phyloP scores from a whole-genome alignment of 2,329 filamentous ascomycete species.

The Fusarium fujikuroi region DNA sequence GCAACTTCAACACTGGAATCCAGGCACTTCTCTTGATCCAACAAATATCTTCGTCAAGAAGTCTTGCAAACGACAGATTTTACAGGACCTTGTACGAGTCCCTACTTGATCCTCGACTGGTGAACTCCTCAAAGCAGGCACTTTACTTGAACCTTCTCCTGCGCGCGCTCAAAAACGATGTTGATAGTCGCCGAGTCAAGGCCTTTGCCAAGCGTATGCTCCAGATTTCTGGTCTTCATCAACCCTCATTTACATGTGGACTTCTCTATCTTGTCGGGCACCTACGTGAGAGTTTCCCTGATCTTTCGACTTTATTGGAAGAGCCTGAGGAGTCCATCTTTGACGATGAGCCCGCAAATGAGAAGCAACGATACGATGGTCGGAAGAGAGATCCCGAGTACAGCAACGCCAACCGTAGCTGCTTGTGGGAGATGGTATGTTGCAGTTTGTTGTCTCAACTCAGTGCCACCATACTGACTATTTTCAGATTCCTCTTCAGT shows the following conservation, averaged over 20 bases:
- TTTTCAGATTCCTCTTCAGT: slow-evolving; percentile 51
- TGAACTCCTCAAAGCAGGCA: slow-evolving; percentile 92
- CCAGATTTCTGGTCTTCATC: slow-evolving; percentile 87
- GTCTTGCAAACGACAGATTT: slow-evolving; percentile 87
- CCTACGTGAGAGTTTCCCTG: slow-evolving; percentile 81
- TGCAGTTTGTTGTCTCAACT: neutral
- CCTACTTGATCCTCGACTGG: slow-evolving; percentile 86
- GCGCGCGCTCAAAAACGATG: slow-evolving; percentile 85
- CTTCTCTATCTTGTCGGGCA: slow-evolving; percentile 91
- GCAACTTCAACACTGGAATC: slow-evolving; percentile 98
- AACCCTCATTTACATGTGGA: slow-evolving; percentile 91
- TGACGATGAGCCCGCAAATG: slow-evolving; percentile 67
- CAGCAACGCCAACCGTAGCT: slow-evolving; percentile 91
- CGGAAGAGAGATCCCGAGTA: slow-evolving; percentile 92
- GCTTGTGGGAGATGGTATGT: slow-evolving; percentile 88
- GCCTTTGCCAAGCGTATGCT: slow-evolving; percentile 95
- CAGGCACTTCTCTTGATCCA: slow-evolving; percentile 96
- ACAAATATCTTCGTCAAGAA: slow-evolving; percentile 84
- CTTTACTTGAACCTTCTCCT: slow-evolving; percentile 94
- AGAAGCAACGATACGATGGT: slow-evolving; percentile 75
- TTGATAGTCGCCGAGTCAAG: slow-evolving; percentile 92
- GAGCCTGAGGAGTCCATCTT: slow-evolving; percentile 77
- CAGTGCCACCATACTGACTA: slow-evolving; percentile 33
- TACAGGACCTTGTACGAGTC: slow-evolving; percentile 97
- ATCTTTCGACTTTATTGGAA: slow-evolving; percentile 79